Base-by-base conservation (phyloP, 306 rosid genomes). In the Calophaca sinica region DNA sequence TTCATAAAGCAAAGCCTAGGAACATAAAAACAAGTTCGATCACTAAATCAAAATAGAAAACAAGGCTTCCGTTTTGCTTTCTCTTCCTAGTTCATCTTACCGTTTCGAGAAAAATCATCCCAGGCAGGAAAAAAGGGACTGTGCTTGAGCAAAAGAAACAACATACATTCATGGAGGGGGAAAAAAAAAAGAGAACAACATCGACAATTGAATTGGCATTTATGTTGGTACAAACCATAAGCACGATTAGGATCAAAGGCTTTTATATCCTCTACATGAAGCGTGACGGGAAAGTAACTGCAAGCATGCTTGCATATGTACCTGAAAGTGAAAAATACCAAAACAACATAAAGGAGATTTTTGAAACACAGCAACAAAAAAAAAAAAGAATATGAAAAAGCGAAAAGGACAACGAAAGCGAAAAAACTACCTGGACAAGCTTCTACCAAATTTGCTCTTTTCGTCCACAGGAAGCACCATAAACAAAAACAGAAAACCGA, bases 201-300 rank as follows among this genome's bases (percentile, higher is more conserved):
- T 10, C 26, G 28, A 53, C 57, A 35, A 70, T 54, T 46, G 72
- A 64, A 39, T 70, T 35, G 9, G 62, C 26, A 77, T 12, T 2
- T 35, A 14, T 39, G 9, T 44, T 53, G 5, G 62, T 39, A 81
- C 87, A 59, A 79, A 89, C 98, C 96, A 83, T 94, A 94, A 74
- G 93, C 77, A 15, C 93, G 91, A 83, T 86, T 76, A 49, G 97
- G 87, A 84, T 84, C 83, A 58, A 94, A 94, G 77, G 85, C 85
- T n/a, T 87, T 65, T 9, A 91, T 87, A 75, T 94, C 93, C 80
- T 94, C 96, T 4, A 90, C 94, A 67, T 88, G 87, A 79, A 91
- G 80, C 69, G 87, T 88, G 53, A 91, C 73, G 4, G 98, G 98
- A 80, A 94, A 91, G 78, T 89, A 94, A 80, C 63, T 61, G 76